A percentile compares a stretch with the other conserved stretches of the same genome.
These are phyloP conservation scores for Scenedesmus sp. DNA, from an alignment of 163 green algal genomes.

Conservation along the genomic window DNA sequence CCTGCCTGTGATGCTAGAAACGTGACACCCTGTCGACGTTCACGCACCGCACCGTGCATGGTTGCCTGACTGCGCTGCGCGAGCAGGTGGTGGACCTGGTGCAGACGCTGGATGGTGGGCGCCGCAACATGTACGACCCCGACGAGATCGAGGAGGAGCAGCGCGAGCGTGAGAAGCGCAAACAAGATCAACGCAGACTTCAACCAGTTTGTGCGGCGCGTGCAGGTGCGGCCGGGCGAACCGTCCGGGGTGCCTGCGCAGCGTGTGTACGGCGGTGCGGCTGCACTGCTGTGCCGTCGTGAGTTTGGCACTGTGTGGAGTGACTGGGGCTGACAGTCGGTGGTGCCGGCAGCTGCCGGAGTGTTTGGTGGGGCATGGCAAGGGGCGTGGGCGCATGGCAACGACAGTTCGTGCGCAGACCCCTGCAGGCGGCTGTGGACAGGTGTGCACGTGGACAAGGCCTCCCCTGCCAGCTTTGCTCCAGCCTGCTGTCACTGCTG, in stretches of 20 bases:
- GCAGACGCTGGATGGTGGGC: conserved; percentile 94
- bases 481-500: neutral
- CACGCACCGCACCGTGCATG: too few species aligned
- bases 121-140: conserved; percentile 96
- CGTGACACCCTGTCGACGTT: too few species aligned
- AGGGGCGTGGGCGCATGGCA: conserved; percentile 70
- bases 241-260: conserved; percentile 52
- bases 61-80: neutral
- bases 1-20: neutral
- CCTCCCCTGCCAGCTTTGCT: neutral
- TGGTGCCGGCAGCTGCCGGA: conserved; percentile 63
- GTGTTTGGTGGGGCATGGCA: conserved; percentile 30
- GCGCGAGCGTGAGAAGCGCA: conserved; percentile 93
- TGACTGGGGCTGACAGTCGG: neutral
- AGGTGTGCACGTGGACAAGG: too few species aligned
- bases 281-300: conserved; percentile 38
- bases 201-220: conserved; percentile 85
- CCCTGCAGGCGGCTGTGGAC: neutral
- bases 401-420: conserved; percentile 36
- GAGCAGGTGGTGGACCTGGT: conserved; percentile 70
- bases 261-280: conserved; percentile 64
- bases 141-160: conserved; percentile 99
- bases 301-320: conserved; percentile 53
- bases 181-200: conserved; percentile 97
- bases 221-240: conserved; percentile 84